Evolutionary conservation across 2,329 filamentous ascomycete species (phyloP), one percentile per base, ranked within the genome.

Genomic region (Rasamsonia emersonii): DNA sequence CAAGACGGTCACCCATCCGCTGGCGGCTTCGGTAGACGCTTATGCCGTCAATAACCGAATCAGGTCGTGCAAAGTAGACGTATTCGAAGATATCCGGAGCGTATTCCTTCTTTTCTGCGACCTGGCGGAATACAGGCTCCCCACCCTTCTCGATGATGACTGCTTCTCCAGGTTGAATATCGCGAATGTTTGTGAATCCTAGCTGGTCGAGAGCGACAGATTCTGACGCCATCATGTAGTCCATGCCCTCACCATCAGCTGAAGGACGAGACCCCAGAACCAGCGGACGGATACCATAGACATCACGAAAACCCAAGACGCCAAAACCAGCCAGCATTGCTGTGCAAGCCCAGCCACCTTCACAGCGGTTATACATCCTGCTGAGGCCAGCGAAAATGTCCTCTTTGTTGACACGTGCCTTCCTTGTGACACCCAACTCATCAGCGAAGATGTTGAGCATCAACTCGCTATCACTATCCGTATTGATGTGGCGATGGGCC

Each of bases 161-260:
- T 2, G 85, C 86, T 61, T 93, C 75, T 14, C 88, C 86, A 0
- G 86, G 86, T 33, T 79, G 62, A 42, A 94, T 82, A 50, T 94
- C 82, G 23, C 71, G 61, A 46, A 93, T 79, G 50, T 86, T 69
- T 19, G 59, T 67, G 63, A 91, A 93, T 10, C 85, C 85, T 28
- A 89, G 77, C 55, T 93, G 85, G 27, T 73, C 73, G 28, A 94
- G 65, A 6, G 86, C 86, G 30, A 94, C 78, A 6, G 82, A 89
- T 59, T 94, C 86, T 0, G 86, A 93, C 1, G 86, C 85, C 67
- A 94, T 75, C 73, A 94, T 86, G 64, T 93, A 94, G 59, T 94
- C 86, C 38, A 62, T 79, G 4, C 76, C 77, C 4, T 73, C 67
- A 20, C 73, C 69, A 23, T 76, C 80, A 9, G 67, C 59, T 2